A percentile compares a stretch with the other conserved stretches of the same genome.
Conservation (phyloP, 768 basidiomycete genomes). For the Mycena haematopus region DNA sequence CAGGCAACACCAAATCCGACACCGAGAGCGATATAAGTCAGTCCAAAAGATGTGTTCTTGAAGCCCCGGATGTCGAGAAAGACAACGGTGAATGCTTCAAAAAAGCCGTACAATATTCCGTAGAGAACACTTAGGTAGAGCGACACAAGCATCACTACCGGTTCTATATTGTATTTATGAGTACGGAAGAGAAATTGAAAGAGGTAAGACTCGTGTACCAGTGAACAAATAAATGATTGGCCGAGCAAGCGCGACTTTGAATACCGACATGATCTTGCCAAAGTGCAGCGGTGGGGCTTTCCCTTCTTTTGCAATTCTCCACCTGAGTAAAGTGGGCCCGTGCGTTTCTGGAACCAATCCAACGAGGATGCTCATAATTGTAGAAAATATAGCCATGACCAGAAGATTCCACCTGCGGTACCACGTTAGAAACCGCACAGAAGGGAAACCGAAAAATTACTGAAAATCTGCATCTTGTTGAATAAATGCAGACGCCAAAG, state of each 20-base stretch:
- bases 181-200: neutral
- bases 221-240: slow-evolving; percentile 28
- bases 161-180: slow-evolving; percentile 7
- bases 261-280: slow-evolving; percentile 14
- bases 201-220: slow-evolving; percentile 2
- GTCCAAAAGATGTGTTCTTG: slow-evolving; percentile 17
- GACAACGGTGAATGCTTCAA: slow-evolving; percentile 24
- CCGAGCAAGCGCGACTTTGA: slow-evolving; percentile 16
- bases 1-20: slow-evolving; percentile 17
- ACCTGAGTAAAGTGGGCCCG: slow-evolving; percentile 27
- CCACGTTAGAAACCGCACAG: neutral
- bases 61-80: slow-evolving; percentile 26
- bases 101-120: slow-evolving; percentile 29
- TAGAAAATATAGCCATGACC: slow-evolving; percentile 27
- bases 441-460: neutral
- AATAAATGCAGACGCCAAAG: slow-evolving; percentile 24
- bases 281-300: slow-evolving; percentile 6
- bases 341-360: slow-evolving; percentile 27
- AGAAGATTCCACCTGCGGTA: slow-evolving; percentile 24
- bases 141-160: slow-evolving; percentile 28
- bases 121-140: slow-evolving; percentile 26
- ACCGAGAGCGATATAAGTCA: slow-evolving; percentile 28
- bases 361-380: slow-evolving; percentile 17
- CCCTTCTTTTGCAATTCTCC: slow-evolving; percentile 18
- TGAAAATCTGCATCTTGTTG: slow-evolving; percentile 20